Conservation (phyloP, 495 filamentous ascomycete species). For the Hypoxylon intermedium region DNA sequence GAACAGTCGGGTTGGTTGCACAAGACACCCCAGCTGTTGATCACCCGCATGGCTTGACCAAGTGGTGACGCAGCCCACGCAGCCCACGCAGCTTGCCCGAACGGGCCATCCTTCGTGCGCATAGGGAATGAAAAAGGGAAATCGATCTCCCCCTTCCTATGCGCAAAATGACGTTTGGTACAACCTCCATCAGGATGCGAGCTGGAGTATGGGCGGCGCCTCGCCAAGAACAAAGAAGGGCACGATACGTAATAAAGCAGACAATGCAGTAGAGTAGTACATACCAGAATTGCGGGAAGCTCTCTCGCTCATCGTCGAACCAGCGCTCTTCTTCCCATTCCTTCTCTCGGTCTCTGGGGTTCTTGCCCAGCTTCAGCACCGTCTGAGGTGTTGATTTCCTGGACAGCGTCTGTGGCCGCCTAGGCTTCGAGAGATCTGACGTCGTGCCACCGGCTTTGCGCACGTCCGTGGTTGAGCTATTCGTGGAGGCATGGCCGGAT, state of each 20-base stretch:
- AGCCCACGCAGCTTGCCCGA: slow-evolving; percentile 41
- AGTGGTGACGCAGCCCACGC: slow-evolving; percentile 53
- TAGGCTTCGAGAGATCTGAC: slow-evolving; percentile 45
- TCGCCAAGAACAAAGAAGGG: slow-evolving; percentile 25
- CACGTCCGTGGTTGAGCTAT: slow-evolving; percentile 58
- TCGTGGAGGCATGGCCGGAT: slow-evolving; percentile 56
- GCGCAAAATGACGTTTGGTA: slow-evolving; percentile 32
- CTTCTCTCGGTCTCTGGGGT: slow-evolving; percentile 52
- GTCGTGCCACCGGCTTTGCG: slow-evolving; percentile 50
- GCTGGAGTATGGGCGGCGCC: slow-evolving; percentile 6
- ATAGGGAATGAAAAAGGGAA: slow-evolving; percentile 25
- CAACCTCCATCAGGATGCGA: slow-evolving; percentile 16
- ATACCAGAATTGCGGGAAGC: slow-evolving; percentile 61
- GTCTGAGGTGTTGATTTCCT: slow-evolving; percentile 50
- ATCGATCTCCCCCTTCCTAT: slow-evolving; percentile 33
- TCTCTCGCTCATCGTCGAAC: slow-evolving; percentile 58
- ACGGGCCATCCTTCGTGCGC: slow-evolving; percentile 39
- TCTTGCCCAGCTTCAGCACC: slow-evolving; percentile 53
- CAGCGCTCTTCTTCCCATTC: slow-evolving; percentile 55
- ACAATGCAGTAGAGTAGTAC: slow-evolving; percentile 32
- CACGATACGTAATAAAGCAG: slow-evolving; percentile 2
- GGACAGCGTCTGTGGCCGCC: slow-evolving; percentile 48
- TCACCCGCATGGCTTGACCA: slow-evolving; percentile 43
- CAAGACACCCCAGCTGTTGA: slow-evolving; percentile 47
- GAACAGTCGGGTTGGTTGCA: slow-evolving; percentile 46